These are phyloP conservation scores for Saccharomyces hybrid DNA, from an alignment of 1,139 yeast genomes.

Conservation along the genomic window DNA sequence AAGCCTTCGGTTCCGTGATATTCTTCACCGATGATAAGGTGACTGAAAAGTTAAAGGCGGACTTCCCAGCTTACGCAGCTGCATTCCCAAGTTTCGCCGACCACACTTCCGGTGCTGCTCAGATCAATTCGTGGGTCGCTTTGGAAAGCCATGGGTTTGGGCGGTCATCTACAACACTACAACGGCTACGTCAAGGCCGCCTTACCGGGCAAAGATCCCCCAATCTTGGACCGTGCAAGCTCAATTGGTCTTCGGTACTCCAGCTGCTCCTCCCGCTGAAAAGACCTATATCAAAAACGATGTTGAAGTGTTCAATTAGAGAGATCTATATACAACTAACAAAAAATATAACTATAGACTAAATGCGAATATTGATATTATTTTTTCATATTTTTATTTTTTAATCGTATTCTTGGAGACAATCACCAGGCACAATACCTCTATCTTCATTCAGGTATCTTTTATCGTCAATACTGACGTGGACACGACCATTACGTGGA, in stretches of 20 bases:
- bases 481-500: background rate
- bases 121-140: slow-evolving; percentile 41
- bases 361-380: background rate
- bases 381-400: slow-evolving; percentile 1
- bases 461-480: slow-evolving; percentile 7
- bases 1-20: slow-evolving; percentile 41
- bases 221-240: slow-evolving; percentile 38
- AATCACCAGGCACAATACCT: slow-evolving; percentile 36
- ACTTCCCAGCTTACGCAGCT: slow-evolving; percentile 37
- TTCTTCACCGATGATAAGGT: slow-evolving; percentile 39
- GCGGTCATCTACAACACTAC: slow-evolving; percentile 45
- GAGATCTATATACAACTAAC: background rate
- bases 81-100: slow-evolving; percentile 40
- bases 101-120: slow-evolving; percentile 42
- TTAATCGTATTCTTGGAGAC: slow-evolving; percentile 17
- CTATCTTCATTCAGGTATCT: slow-evolving; percentile 32
- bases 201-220: slow-evolving; percentile 35
- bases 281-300: slow-evolving; percentile 35
- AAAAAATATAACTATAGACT: background rate
- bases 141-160: slow-evolving; percentile 38
- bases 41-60: slow-evolving; percentile 35
- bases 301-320: slow-evolving; percentile 29
- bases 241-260: slow-evolving; percentile 41
- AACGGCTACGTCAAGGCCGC: slow-evolving; percentile 37
- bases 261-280: slow-evolving; percentile 31